Evolutionary conservation across 1,284 basidiomycete species (phyloP).

Genomic region (Ganoderma multipileum): DNA sequence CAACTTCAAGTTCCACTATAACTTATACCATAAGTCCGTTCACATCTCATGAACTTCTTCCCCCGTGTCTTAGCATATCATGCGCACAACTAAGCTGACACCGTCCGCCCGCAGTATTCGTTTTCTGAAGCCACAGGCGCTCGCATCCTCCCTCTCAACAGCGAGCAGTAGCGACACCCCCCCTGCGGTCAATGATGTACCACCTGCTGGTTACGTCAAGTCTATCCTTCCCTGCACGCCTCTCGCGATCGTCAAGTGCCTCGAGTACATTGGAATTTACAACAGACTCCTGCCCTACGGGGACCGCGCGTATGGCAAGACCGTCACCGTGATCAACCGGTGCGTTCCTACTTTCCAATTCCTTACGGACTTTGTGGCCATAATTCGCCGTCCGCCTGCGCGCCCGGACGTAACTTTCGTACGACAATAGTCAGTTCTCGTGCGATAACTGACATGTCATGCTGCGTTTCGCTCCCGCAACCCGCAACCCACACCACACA

Average conservation of each 20-base stretch:
- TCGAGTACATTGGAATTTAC: slow-evolving; percentile 93
- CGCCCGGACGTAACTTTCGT: not conserved
- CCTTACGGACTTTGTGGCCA: not conserved
- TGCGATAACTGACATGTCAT: not conserved
- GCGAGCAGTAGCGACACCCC: slow-evolving; percentile 37
- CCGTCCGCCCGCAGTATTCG: slow-evolving; percentile 63
- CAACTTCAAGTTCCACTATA: slow-evolving; percentile 96
- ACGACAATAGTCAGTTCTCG: not conserved
- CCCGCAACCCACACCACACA: too few relatives aligned
- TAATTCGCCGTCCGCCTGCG: not conserved
- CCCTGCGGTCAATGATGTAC: slow-evolving; percentile 59
- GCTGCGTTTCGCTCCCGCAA: not conserved
- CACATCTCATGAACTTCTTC: not conserved
- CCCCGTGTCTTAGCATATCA: not conserved
- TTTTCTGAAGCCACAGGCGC: slow-evolving; percentile 71
- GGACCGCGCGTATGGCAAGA: slow-evolving; percentile 93
- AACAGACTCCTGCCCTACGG: slow-evolving; percentile 93
- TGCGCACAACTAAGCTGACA: not conserved
- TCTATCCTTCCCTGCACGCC: slow-evolving; percentile 98
- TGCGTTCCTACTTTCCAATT: slow-evolving; percentile 41
- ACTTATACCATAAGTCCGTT: slow-evolving; percentile 93
- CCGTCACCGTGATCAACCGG: slow-evolving; percentile 94
- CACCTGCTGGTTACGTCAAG: slow-evolving; percentile 86
- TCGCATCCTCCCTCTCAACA: slow-evolving; percentile 54
- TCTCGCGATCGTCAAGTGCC: slow-evolving; percentile 93